Conservation (phyloP, 2,329 filamentous ascomycete genomes). For the Cadophora sp. region DNA sequence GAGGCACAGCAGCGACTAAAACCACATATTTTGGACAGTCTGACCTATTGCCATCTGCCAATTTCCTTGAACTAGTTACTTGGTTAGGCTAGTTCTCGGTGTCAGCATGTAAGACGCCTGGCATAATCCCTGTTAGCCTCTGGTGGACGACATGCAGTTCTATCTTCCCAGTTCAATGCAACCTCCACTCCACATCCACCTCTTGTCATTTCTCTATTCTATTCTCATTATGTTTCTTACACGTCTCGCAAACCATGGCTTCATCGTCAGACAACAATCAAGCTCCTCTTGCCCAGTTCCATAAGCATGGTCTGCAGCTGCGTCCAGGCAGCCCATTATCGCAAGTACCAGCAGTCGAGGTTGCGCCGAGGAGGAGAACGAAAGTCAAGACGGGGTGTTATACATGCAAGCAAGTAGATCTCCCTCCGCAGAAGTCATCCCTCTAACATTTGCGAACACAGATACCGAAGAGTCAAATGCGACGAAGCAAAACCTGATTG, state of each 20-base stretch:
- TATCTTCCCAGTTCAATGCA: conserved; percentile 1
- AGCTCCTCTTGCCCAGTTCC: conserved; percentile 1
- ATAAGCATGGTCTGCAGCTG: conserved; percentile 10
- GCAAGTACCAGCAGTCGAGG: neutral
- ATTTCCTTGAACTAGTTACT: neutral
- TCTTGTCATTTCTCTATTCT: neutral
- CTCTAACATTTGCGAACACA: neutral
- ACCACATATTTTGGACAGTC: too few species aligned
- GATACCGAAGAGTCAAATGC: conserved; percentile 25
- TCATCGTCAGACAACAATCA: neutral
- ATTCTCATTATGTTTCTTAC: neutral
- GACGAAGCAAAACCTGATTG: conserved; percentile 23
- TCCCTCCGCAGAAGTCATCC: too few species aligned
- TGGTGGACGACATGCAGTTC: neutral
- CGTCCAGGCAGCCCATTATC: neutral
- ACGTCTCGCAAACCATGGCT: neutral
- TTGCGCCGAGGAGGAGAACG: conserved; percentile 4
- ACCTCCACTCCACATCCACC: neutral
- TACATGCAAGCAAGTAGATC: conserved; percentile 24
- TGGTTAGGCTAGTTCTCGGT: neutral
- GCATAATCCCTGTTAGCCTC: neutral
- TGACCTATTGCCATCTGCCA: too few species aligned
- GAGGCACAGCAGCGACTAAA: too few species aligned
- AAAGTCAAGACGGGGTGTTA: conserved; percentile 23
- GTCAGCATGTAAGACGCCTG: conserved; percentile 1